A percentile compares a stretch with the other conserved stretches of the same genome.
phyloP scores from a whole-genome alignment of 208 protist species.

The Trypanosomatidae sp. region DNA sequence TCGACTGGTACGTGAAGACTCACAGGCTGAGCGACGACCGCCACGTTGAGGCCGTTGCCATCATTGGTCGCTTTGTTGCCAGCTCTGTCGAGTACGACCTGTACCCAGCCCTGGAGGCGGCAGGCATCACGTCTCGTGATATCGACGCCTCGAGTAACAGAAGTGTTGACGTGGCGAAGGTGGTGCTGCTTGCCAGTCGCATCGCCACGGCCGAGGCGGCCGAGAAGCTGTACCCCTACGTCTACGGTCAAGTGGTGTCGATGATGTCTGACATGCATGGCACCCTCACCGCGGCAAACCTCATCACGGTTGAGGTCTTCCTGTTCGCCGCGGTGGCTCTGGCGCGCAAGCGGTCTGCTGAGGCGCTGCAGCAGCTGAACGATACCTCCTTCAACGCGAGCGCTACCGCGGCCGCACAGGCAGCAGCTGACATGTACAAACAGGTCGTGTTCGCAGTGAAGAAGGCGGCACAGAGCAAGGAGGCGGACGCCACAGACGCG shows the following conservation, averaged over 20 bases:
- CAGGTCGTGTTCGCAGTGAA: constrained; percentile 44
- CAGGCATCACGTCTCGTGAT: constrained; percentile 28
- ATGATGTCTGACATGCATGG: constrained; percentile 23
- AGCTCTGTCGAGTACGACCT: constrained; percentile 46
- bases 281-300: constrained; percentile 48
- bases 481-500: constrained; percentile 39
- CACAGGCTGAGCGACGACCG: constrained; percentile 44
- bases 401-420: constrained; percentile 29
- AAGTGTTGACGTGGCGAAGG: constrained; percentile 48
- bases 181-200: constrained; percentile 52
- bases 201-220: constrained; percentile 53
- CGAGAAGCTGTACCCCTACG: constrained; percentile 50
- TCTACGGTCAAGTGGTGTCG: constrained; percentile 23
- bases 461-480: constrained; percentile 28
- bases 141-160: constrained; percentile 25
- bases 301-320: constrained; percentile 70
- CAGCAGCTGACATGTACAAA: constrained; percentile 22
- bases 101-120: constrained; percentile 44
- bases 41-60: constrained; percentile 56
- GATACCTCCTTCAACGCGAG: constrained; percentile 55
- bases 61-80: constrained; percentile 53
- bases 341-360: constrained; percentile 51
- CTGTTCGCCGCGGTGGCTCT: constrained; percentile 61
- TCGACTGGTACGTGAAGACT: constrained; percentile 55
- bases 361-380: constrained; percentile 67